Conservation (phyloP, 2,329 filamentous ascomycete species). For the Fusarium compactum region DNA sequence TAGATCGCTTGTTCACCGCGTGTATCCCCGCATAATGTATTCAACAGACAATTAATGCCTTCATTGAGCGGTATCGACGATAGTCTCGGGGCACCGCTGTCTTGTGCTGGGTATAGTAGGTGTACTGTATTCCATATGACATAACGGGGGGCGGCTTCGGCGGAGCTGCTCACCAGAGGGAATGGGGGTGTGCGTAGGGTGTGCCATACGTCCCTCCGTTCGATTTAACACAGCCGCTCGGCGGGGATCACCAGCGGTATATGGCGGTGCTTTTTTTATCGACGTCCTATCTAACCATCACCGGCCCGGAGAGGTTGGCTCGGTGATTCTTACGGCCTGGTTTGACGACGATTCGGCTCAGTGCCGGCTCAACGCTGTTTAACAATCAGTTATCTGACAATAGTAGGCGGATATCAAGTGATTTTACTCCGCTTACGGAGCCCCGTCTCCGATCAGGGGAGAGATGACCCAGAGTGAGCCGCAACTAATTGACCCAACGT, state of each 20-base stretch:
- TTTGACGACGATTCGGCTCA: slow-evolving; percentile 13
- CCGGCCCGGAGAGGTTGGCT: slow-evolving; percentile 44
- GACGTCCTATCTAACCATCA: slow-evolving; percentile 33
- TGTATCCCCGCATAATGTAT: neutral
- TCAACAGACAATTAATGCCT: neutral
- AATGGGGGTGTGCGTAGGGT: slow-evolving; percentile 33
- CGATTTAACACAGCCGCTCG: slow-evolving; percentile 38
- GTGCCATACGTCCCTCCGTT: slow-evolving; percentile 10
- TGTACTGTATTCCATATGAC: slow-evolving; percentile 26
- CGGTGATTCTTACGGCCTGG: slow-evolving; percentile 21
- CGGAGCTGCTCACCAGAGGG: slow-evolving; percentile 30
- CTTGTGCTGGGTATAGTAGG: slow-evolving; percentile 23
- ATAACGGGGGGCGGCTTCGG: slow-evolving; percentile 44
- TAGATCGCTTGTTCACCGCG: neutral
- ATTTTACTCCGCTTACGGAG: slow-evolving; percentile 31
- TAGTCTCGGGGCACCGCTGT: slow-evolving; percentile 26
- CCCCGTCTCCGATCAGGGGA: slow-evolving; percentile 5
- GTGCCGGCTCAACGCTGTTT: slow-evolving; percentile 21
- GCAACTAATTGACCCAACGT: slow-evolving; percentile 13
- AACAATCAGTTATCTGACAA: slow-evolving; percentile 14
- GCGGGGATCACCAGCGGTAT: slow-evolving; percentile 41
- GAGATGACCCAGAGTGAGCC: slow-evolving; percentile 9
- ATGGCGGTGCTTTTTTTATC: slow-evolving; percentile 34
- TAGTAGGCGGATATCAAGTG: slow-evolving; percentile 22
- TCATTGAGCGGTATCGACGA: slow-evolving; percentile 8